Conservation (phyloP, 73 alveolate genomes). For the Durusdinium trenchii region DNA sequence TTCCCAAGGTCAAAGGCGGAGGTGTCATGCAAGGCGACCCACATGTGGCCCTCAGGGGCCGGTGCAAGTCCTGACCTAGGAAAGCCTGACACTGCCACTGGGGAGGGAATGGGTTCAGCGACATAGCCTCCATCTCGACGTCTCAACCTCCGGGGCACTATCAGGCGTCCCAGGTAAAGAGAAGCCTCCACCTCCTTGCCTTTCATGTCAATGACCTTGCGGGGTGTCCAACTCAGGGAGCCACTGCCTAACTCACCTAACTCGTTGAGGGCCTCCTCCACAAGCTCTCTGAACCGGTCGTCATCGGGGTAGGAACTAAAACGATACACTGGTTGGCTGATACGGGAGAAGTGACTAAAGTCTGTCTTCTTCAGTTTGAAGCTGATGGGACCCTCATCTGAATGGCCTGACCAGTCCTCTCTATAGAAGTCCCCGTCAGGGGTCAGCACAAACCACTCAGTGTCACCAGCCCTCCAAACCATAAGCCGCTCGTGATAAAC, state of each 20-base stretch:
- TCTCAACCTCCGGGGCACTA: not conserved
- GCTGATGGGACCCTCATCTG: not conserved
- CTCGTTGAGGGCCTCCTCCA: not conserved
- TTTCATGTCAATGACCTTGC: not conserved
- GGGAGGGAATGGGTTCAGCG: not conserved
- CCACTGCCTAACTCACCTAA: too few relatives aligned
- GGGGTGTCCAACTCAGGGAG: not conserved
- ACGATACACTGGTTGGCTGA: conserved; percentile 6
- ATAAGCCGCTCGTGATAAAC: not conserved
- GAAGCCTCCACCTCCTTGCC: not conserved
- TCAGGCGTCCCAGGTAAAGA: not conserved
- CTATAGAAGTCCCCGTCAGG: not conserved
- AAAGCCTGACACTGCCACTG: not conserved
- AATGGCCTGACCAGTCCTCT: not conserved
- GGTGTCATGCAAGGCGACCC: not conserved
- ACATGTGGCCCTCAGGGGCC: not conserved
- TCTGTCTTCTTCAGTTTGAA: not conserved
- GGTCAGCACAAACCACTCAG: not conserved
- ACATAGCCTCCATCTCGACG: not conserved
- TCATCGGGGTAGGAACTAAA: not conserved
- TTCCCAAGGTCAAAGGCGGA: not conserved
- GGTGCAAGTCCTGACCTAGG: not conserved
- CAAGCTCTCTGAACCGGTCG: not conserved
- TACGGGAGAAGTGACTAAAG: not conserved
- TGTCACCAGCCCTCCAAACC: not conserved